These are phyloP conservation scores for Graphium sp. DNA, from an alignment of 2,329 filamentous ascomycete species.

Conservation along the genomic window DNA sequence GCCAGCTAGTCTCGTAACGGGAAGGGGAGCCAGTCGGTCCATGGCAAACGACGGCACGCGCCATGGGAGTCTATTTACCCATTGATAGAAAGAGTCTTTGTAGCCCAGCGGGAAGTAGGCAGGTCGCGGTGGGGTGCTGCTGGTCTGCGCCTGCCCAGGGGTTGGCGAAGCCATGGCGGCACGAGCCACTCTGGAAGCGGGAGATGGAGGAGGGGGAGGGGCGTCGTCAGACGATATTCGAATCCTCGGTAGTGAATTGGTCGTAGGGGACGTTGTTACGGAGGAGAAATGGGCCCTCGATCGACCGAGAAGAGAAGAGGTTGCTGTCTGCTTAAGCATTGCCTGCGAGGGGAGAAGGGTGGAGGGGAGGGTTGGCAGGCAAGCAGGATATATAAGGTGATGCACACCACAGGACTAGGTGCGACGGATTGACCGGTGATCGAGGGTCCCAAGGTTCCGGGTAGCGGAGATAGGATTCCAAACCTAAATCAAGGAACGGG, in stretches of 20 bases:
- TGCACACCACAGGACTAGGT: too few relatives aligned
- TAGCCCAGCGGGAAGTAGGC: conserved; percentile 75
- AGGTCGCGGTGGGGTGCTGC: conserved; percentile 12
- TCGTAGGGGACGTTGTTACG: too few relatives aligned
- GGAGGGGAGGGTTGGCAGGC: conserved; percentile 1
- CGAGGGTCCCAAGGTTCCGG: too few relatives aligned
- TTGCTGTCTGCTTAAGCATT: conserved; percentile 27
- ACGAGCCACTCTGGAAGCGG: too few relatives aligned
- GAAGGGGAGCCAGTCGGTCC: too few relatives aligned
- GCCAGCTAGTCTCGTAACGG: background rate
- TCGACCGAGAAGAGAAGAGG: conserved; percentile 20
- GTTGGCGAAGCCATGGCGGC: conserved; percentile 9
- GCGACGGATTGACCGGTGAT: too few relatives aligned
- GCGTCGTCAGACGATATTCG: conserved; percentile 4
- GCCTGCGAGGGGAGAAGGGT: conserved; percentile 12
- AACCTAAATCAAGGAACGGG: too few relatives aligned
- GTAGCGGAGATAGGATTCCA: too few relatives aligned
- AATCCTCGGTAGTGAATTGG: conserved; percentile 1
- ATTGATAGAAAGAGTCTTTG: conserved; percentile 82
- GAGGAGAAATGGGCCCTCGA: conserved; percentile 20
- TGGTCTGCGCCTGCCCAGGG: conserved; percentile 9
- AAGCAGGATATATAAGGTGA: background rate
- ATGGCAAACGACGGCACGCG: too few relatives aligned
- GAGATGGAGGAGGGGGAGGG: conserved; percentile 11
- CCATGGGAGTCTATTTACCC: too few relatives aligned